Base-by-base conservation (phyloP, 202 grass and related monocot genomes). In the Schoenoplectus triqueter region DNA sequence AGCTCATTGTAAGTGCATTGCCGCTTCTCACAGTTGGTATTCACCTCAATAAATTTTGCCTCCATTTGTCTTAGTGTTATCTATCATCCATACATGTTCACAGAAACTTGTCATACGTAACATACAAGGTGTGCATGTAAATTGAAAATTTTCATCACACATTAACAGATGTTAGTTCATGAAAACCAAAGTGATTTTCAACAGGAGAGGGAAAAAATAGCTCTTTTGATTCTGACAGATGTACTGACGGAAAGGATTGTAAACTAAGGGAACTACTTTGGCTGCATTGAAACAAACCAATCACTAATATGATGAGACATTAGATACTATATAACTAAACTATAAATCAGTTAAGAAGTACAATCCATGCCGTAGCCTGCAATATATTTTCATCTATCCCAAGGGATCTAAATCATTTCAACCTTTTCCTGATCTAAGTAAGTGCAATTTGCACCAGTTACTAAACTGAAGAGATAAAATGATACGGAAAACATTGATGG, bases 21-120 rank as follows among this genome's bases (percentile, higher is more conserved):
- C 44, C 95, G 69, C 82, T 95, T 98, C 20, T 98, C 90, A 79
- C 89, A 92, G 21, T 98, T 98, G 85, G 91, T 87, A 87, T 98
- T 98, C 69, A 98, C 96, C 90, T 98, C 96, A 77, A 85, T 93
- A 66, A 98, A 84, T 80, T 98, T 93, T 88, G 91, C 63, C 90
- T 98, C 96, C 46, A 94, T 84, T 63, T 95, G 90, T 85, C 91
- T 91, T 55, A 95, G 91, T 72, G 93, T 98, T 80, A 95, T 86
- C 96, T 98, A 89, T 89, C 85, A 93, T 41, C 46, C 74, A 18
- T 39, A 57, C 78, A 52, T 50, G 86, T 70, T 83, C 66, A 83
- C 66, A 73, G 42, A 42, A 56, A 76, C 31, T 66, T 82, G 31
- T 31, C 31, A 31, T 31, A 31, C 31, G 31, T 31, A 31, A 31